Base-by-base conservation (phyloP, 768 basidiomycete genomes). In the Hemileccinum impolitum region DNA sequence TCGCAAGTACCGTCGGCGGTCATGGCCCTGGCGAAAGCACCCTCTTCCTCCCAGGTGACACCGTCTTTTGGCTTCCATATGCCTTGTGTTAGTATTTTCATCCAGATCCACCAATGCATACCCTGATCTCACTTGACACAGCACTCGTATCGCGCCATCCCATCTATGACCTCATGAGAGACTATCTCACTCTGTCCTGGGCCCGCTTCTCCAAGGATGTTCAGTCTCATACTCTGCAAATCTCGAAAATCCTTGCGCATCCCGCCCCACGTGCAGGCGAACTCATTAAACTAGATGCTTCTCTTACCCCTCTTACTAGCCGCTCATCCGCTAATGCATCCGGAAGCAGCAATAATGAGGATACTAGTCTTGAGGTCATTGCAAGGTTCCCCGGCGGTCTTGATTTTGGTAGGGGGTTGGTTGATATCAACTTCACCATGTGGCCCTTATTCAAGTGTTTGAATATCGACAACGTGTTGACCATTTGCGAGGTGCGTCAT, bases 361-460 rank as follows among this genome's bases (percentile, higher is more conserved):
- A 77, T 54, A 75, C 75, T 3, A 74, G 69, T 50, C 73, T 94
- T 31, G 90, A 94, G 63, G 89, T 94, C 49, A 84, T 93, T 34
- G 88, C 90, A 19, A 82, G 90, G 42, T 92, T 94, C 72, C 90
- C 90, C 23, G 93, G 93, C n/a, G 90, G 90, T 17, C 78, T 95
- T 39, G 93, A 95, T 67, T 94, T 95, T 60, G 91, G 93, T 23
- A 80, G 85, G 37, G 93, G 93, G 1, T 74, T 95, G 41, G 89
- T 94, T 30, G 91, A 94, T 56, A 90, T 93, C 62, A 94, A 95
- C 68, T 94, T 94, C 63, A 93, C 92, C 34, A 90, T 96, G 81
- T 98, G 93, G 92, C 94, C 94, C 2, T 64, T 98, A 43, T 96
- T 97, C 77, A 88, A 93, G 65, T 87, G 87, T 51, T 69, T 97